Base-by-base conservation (phyloP, 1,284 basidiomycete species). In the Sporisorium iseilematis-ciliati region DNA sequence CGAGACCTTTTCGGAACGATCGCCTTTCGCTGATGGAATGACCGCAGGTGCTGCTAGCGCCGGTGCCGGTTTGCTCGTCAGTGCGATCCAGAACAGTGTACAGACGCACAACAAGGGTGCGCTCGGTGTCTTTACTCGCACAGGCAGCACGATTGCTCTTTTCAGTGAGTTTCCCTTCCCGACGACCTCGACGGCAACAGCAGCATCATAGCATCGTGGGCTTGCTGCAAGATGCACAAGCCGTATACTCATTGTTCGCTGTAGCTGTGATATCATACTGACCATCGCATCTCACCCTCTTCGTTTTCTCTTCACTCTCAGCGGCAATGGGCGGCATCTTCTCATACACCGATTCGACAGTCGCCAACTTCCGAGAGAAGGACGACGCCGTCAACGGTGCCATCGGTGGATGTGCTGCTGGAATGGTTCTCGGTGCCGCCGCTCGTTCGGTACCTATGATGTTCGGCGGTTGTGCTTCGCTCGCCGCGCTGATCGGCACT, bases 281-380 rank as follows among this genome's bases (percentile, higher is more conserved):
- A 57, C 45, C 45, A 43, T 42, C n/a, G n/a, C 2, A n/a, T 21
- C n/a, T n/a, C 3, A 6, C 16, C 8, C 41, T 57, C 29, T 59
- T 35, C 38, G 12, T 12, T 40, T 58, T 26, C 25, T 57, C 26
- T 33, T 23, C 43, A 42, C 65, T 25, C 29, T 16, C 66, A 75
- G 73, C 93, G 81, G 93, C 92, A n/a, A 92, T 96, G 90, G 95
- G 93, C 48, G 92, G 91, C 70, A 89, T 92, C 29, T 97, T 93
- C 85, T 92, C 93, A 18, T 90, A 91, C 81, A 92, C 92, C 4
- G 92, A 96, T 83, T 88, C 92, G 8, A 87, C 89, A 35, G 90
- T 93, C 20, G 92, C 93, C 66, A 97, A 97, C 86, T 87, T 90
- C 70, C 90, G 95, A 61, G 88, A 91, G 86, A 92, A 89, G 78